Base-by-base conservation (phyloP, 2,329 filamentous ascomycete genomes). In the Paecilomyces variotii region DNA sequence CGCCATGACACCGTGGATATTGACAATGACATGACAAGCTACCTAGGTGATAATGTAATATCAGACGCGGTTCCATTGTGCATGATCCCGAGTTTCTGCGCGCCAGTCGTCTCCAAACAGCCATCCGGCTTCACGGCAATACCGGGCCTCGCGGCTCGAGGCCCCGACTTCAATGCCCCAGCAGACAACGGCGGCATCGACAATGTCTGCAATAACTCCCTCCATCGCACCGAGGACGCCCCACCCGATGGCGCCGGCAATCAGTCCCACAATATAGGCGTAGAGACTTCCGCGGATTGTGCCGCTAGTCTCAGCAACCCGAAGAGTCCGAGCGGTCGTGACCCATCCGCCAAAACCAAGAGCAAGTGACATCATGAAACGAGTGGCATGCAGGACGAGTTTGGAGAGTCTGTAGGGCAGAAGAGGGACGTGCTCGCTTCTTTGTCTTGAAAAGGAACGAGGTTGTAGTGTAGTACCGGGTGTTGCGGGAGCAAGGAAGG, bases 271-370 rank as follows among this genome's bases (percentile, higher is more conserved):
- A 1, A 97, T 84, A 69, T 97, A 99, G 1, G 93, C 94, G 72
- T 99, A 99, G 26, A 94, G 81, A 67, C 91, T 96, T 7, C 94
- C 94, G 53, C 84, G 84, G 55, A 87, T 63, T 5, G 67, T 67
- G 57, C 74, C 62, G 54, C 64, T 65, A 58, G 70, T 67, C 79
- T 82, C 58, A 74, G 86, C 60, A 24, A 94, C 79, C 56, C 82
- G 80, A 3, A 97, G 79, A 74, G 89, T 87, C 62, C 90, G 87
- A 10, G 94, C 92, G 35, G 92, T 96, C 53, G 90, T 89, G 7
- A 97, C 90, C 94, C 94, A 99, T n/a, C 91, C 93, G 3, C 90
- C 92, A 68, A 97, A 96, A 0, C 93, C 93, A 30, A 99, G 83
- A 0, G 87, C 89, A 53, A 92, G 85, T 0, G 91, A 90, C 85